Evolutionary conservation across 2,329 filamentous ascomycete species (phyloP), one percentile per base, ranked within the genome.

Genomic region (Delphinella strobiligena): DNA sequence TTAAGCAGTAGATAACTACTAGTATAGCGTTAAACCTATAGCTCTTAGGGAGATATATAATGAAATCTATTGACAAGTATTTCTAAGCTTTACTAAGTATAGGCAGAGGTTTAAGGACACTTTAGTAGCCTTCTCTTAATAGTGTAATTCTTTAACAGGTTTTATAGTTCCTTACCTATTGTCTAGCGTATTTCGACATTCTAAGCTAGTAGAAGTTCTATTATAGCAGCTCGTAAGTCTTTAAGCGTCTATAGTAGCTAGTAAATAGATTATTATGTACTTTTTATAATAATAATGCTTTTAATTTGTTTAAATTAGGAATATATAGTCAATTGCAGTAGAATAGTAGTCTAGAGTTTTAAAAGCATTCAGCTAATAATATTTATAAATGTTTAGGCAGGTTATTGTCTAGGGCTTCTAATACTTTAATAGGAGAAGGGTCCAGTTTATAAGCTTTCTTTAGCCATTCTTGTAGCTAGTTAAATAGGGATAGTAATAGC

Each of bases 81-180:
- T 35, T 4, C 34, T 24, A 35, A n/a, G 34, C 8, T 15, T 35
- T 35, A 4, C 34, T 24, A 24, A 17, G 34, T 8, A 35, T 35
- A 12, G 16, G 8, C 16, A 35, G 12, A 29, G n/a, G 34, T 29
- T 36, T 36, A 19, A 36, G 34, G 19, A 36, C 19, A 19, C 34
- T 22, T 36, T 36, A 29, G 19, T 36, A 29, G 5, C 34, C 34
- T 36, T 36, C 19, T 36, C 34, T 36, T 14, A 16, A 36, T 12
- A 14, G 34, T 29, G 8, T 36, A 16, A 36, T 36, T 14, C 34
- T 36, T 14, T 36, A 15, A 29, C 18, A 36, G 14, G 34, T 36
- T 4, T 36, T 16, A 18, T 12, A 36, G 34, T 36, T 36, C 34
- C 29, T 27, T 14, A 36, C 34, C 34, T 36, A 36, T 17, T 36